A percentile compares a stretch with the other conserved stretches of the same genome.
Evolutionary conservation across 495 filamentous ascomycete genomes (phyloP).

Genomic region (Chaetomidium leptoderma): DNA sequence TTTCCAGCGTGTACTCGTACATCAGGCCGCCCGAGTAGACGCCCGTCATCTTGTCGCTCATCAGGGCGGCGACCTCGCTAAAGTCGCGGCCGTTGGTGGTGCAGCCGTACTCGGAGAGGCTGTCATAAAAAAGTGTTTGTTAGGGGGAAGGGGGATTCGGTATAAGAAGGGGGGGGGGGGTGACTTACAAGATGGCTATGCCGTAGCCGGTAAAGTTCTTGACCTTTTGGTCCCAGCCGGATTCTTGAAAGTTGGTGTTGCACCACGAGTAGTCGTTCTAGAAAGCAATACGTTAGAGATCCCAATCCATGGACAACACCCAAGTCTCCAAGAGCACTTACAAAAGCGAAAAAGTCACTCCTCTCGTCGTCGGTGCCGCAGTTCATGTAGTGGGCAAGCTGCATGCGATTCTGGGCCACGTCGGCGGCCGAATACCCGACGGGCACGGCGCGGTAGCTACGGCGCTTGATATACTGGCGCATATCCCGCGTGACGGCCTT

Average conservation of each 20-base stretch:
- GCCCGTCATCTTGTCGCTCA: constrained; percentile 75
- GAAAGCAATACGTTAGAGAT: neutral
- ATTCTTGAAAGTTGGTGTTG: constrained; percentile 70
- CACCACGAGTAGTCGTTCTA: constrained; percentile 98
- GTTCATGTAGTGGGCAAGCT: constrained; percentile 94
- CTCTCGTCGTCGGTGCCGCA: constrained; percentile 84
- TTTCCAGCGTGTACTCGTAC: constrained; percentile 90
- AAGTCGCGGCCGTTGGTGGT: constrained; percentile 73
- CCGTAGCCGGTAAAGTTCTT: constrained; percentile 85
- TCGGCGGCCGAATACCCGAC: constrained; percentile 95
- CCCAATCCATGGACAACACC: neutral
- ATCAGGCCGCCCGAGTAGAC: constrained; percentile 97
- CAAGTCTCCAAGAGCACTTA: constrained; percentile 28
- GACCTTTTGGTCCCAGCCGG: constrained; percentile 90
- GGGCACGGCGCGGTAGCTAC: constrained; percentile 71
- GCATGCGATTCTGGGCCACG: constrained; percentile 76
- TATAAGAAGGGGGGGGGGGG: too few species aligned
- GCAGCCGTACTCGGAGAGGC: constrained; percentile 97
- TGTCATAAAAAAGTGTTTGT: too few species aligned
- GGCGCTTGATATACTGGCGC: constrained; percentile 73
- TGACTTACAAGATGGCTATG: constrained; percentile 90
- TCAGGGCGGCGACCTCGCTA: constrained; percentile 74
- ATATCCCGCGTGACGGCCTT: constrained; percentile 95
- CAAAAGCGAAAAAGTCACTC: constrained; percentile 92
- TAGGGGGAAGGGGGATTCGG: too few species aligned